Conservation (phyloP, 805 yeast species). For the Tetrapisispora fleetii region DNA sequence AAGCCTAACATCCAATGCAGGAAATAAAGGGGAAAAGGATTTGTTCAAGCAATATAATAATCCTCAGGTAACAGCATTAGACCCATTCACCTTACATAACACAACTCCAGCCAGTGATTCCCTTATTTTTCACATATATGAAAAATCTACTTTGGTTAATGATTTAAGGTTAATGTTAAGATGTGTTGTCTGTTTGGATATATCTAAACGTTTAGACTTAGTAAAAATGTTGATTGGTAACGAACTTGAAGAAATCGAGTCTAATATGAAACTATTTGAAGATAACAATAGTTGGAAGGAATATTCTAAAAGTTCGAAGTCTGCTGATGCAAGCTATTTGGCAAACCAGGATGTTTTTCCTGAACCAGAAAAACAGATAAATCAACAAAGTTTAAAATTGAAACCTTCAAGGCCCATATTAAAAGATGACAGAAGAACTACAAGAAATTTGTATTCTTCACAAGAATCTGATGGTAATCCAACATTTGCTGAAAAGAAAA, state of each 20-base stretch:
- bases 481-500: neutral
- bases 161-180: slow-evolving; percentile 51
- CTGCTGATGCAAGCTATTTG: neutral
- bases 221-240: slow-evolving; percentile 10
- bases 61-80: slow-evolving; percentile 24
- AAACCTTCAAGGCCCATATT: neutral
- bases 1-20: neutral
- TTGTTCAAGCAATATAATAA: neutral
- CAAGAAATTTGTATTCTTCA: neutral
- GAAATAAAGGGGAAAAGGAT: neutral
- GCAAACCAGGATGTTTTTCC: too few relatives aligned
- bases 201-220: slow-evolving; percentile 18
- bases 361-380: too few relatives aligned
- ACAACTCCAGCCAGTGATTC: slow-evolving; percentile 48
- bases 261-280: slow-evolving; percentile 2
- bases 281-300: neutral
- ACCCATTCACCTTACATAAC: slow-evolving; percentile 44
- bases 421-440: neutral
- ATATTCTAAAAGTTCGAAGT: neutral
- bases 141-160: slow-evolving; percentile 48
- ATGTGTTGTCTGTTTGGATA: slow-evolving; percentile 25
- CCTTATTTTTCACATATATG: slow-evolving; percentile 50
- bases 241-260: slow-evolving; percentile 6
- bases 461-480: neutral
- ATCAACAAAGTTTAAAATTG: too few relatives aligned